Evolutionary conservation across 495 filamentous ascomycete genomes (phyloP), one percentile per base, ranked within the genome.

Genomic region (Hyaloscypha bicolor): DNA sequence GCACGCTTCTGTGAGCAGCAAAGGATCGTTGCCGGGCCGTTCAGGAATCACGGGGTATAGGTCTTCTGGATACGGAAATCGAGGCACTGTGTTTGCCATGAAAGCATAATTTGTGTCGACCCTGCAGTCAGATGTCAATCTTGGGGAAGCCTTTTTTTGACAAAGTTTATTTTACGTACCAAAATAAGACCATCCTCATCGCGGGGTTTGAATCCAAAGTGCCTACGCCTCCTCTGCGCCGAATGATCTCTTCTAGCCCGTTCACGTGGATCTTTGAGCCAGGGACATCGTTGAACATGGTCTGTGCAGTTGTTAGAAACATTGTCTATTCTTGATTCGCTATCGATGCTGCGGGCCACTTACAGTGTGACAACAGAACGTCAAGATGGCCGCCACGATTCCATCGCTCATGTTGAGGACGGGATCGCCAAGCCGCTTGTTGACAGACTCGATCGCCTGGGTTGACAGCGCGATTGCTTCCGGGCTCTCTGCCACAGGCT

Each of bases 211-310:
- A 21, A 9, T 25, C 30, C 32, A 68, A 32, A 4, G 52, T 33
- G 11, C 19, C 12, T 30, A 68, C 56, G 6, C 65, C 65, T 4
- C 65, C 65, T 35, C 59, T 56, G 11, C 30, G n/a, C 19, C 51
- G 65, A 56, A 68, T 56, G 9, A 68, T 62, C 25, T 39, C 59
- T 52, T 62, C 59, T 14, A 68, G 51, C 9, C 65, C 65, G 35
- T 56, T 58, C 4, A 68, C 3, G 58, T 68, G 65, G 6, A 32
- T 55, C 32, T 62, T 16, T 12, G 60, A n/a, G 25, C 59, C 65
- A 6, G 53, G 30, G 9, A 45, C 6, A 58, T 68, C 65, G 45
- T 68, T 55, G 52, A 68, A 68, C 65, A 68, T 62, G 30, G 62
- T 42, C 65, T 67, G 21, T 19, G 42, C 11, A 48, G 42, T 4